A percentile compares a stretch with the other conserved stretches of the same genome.
Evolutionary conservation across 1,139 yeast genomes (phyloP).

Genomic region (Torulaspora globosa): DNA sequence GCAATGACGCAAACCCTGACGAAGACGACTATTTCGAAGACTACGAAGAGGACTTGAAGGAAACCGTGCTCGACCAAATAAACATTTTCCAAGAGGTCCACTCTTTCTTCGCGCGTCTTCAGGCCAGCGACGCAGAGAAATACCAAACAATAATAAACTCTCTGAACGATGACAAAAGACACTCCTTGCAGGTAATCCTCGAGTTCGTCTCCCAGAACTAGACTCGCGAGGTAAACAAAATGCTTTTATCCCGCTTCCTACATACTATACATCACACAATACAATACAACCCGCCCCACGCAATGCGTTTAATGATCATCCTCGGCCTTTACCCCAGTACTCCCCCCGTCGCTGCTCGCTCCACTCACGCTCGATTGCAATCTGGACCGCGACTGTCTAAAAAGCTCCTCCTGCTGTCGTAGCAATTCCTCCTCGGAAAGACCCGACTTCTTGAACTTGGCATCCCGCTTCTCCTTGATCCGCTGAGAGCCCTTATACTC

Average conservation of each 20-base stretch:
- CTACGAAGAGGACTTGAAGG: constrained; percentile 58
- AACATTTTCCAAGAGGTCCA: constrained; percentile 55
- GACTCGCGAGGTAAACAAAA: not conserved
- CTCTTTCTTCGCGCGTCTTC: constrained; percentile 27
- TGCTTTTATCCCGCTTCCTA: not conserved
- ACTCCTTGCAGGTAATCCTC: constrained; percentile 32
- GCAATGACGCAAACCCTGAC: constrained; percentile 42
- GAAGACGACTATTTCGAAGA: constrained; percentile 46
- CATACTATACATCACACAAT: constrained; percentile 9
- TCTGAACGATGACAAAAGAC: constrained; percentile 32
- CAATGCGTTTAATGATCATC: constrained; percentile 9
- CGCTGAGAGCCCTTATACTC: constrained; percentile 87
- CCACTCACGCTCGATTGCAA: constrained; percentile 42
- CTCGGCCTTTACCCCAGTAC: constrained; percentile 14
- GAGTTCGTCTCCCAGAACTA: constrained; percentile 30
- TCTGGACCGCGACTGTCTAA: constrained; percentile 81
- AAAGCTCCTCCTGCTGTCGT: constrained; percentile 87
- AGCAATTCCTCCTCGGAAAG: constrained; percentile 86
- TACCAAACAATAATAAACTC: constrained; percentile 35
- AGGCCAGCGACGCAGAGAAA: constrained; percentile 35
- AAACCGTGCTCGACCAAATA: constrained; percentile 69
- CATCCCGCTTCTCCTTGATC: constrained; percentile 86
- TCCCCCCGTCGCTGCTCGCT: constrained; percentile 16
- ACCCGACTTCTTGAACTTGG: constrained; percentile 91
- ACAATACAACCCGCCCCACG: constrained; percentile 2